Percentiles rank a stretch among this genome's conserved stretches.
These are phyloP conservation scores for Neopestalotiopsis sp. DNA, from an alignment of 2,329 filamentous ascomycete species.

Conservation along the genomic window DNA sequence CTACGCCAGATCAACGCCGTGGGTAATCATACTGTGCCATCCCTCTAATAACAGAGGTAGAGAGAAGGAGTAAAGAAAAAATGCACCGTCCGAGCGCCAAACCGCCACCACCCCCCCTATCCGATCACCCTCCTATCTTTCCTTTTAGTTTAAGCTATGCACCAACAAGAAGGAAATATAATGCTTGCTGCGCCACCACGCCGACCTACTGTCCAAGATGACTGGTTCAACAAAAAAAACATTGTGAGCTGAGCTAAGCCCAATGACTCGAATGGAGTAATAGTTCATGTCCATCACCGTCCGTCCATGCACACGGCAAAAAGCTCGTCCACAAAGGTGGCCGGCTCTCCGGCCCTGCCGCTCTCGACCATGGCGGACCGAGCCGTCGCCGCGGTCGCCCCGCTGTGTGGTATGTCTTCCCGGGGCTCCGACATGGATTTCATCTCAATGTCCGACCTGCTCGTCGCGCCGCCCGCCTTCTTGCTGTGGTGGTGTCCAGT, in stretches of 20 bases:
- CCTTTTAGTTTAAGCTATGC: not conserved
- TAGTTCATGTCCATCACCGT: conserved; percentile 24
- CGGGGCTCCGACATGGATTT: conserved; percentile 27
- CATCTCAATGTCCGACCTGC: conserved; percentile 33
- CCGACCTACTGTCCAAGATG: no score
- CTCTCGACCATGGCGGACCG: conserved; percentile 40
- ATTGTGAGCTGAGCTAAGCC: not conserved
- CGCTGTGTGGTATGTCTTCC: conserved; percentile 28
- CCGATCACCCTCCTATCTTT: no score
- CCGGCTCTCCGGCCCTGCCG: conserved; percentile 39
- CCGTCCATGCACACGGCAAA: conserved; percentile 33
- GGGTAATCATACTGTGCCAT: not conserved
- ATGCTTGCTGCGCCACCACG: no score
- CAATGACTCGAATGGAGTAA: not conserved
- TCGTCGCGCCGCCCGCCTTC: conserved; percentile 19
- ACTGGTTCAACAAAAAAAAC: no score
- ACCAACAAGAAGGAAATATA: not conserved
- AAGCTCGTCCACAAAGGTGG: conserved; percentile 38
- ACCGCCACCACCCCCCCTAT: not conserved
- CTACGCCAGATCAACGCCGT: not conserved
- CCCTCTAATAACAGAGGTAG: not conserved
- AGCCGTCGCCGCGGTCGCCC: conserved; percentile 20
- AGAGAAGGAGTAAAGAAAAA: not conserved
- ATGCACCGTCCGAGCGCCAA: not conserved
- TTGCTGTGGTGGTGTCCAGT: conserved; percentile 19